Conservation (phyloP, 2,329 filamentous ascomycete genomes). For the Talaromyces albobiverticillius region DNA sequence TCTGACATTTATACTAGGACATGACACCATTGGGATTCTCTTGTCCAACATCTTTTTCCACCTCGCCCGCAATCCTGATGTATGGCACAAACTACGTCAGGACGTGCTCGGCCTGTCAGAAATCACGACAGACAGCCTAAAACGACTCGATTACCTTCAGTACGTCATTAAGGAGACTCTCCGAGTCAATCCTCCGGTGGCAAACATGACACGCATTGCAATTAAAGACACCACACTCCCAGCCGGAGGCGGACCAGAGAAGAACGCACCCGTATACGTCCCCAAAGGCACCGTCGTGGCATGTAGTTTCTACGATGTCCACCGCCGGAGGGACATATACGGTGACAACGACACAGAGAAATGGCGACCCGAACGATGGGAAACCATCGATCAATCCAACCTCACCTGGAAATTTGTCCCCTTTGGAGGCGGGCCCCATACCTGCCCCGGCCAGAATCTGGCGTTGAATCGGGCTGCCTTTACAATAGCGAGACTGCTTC, state of each 20-base stretch:
- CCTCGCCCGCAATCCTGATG: constrained; percentile 25
- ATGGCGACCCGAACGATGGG: constrained; percentile 51
- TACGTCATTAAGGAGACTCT: constrained; percentile 16
- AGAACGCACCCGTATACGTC: constrained; percentile 59
- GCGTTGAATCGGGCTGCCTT: constrained; percentile 11
- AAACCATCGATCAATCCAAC: constrained; percentile 47
- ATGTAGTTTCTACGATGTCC: constrained; percentile 70
- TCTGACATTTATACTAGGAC: constrained; percentile 35
- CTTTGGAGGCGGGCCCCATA: constrained; percentile 25
- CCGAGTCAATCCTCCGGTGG: constrained; percentile 54
- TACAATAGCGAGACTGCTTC: constrained; percentile 2
- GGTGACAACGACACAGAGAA: constrained; percentile 41
- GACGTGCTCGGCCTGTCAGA: constrained; percentile 22
- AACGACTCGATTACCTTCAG: constrained; percentile 13
- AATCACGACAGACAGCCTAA: constrained; percentile 30
- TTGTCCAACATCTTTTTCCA: constrained; percentile 44
- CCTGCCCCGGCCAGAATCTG: constrained; percentile 22
- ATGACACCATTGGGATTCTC: constrained; percentile 53
- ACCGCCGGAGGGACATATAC: constrained; percentile 59
- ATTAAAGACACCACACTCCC: constrained; percentile 19
- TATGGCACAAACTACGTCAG: constrained; percentile 23
- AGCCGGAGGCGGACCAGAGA: constrained; percentile 16
- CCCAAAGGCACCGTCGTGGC: constrained; percentile 63
- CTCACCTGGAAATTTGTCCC: constrained; percentile 39
- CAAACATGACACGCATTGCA: constrained; percentile 47